Evolutionary conservation across 345 rosid species (phyloP).

Genomic region (Salix dunnii): DNA sequence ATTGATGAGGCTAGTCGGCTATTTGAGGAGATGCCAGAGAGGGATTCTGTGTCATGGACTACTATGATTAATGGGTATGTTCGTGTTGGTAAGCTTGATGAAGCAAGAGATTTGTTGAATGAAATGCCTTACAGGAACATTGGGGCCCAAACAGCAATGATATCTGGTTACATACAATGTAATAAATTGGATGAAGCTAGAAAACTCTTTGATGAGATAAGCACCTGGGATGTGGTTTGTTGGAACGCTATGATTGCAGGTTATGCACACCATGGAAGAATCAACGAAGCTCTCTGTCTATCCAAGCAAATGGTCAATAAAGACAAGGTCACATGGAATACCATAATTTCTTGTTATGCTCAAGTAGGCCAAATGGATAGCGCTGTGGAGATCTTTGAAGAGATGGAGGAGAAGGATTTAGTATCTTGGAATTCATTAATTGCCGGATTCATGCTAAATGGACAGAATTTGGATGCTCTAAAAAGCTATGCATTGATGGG

Average conservation of each 20-base stretch:
- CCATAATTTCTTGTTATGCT: conserved; percentile 43
- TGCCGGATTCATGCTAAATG: conserved; percentile 61
- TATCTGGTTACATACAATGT: conserved; percentile 34
- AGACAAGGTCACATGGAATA: conserved; percentile 45
- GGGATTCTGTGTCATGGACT: conserved; percentile 41
- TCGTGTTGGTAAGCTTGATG: conserved; percentile 29
- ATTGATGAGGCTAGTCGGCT: conserved; percentile 36
- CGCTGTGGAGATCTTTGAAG: conserved; percentile 31
- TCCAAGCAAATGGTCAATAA: conserved; percentile 33
- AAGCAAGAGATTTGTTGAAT: conserved; percentile 33
- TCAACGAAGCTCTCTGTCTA: conserved; percentile 31
- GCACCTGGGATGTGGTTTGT: conserved; percentile 31
- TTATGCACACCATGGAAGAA: conserved; percentile 31
- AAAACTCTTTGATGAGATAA: conserved; percentile 27
- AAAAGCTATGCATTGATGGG: conserved; percentile 51
- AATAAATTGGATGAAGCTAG: conserved; percentile 30
- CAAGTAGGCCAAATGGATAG: conserved; percentile 27
- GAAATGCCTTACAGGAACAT: conserved; percentile 30
- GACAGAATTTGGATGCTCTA: conserved; percentile 52
- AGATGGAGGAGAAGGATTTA: conserved; percentile 46
- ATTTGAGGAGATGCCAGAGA: conserved; percentile 39
- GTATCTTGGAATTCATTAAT: conserved; percentile 82
- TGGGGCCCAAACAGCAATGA: conserved; percentile 38
- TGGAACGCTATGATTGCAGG: conserved; percentile 42
- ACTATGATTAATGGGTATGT: conserved; percentile 40